phyloP scores from a whole-genome alignment of 73 alveolate genomes.

The Tetrahymena malaccensis region DNA sequence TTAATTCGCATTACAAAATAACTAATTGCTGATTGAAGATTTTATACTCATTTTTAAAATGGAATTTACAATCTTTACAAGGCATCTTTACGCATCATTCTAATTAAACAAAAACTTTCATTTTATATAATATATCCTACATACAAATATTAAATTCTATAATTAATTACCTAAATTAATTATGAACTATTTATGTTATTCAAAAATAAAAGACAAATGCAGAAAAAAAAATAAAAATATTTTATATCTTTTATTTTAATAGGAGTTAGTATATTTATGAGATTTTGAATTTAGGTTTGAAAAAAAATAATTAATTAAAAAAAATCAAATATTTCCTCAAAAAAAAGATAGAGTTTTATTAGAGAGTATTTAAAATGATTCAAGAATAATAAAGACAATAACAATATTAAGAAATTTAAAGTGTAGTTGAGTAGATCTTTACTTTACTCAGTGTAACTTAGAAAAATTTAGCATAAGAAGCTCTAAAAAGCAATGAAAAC shows the following conservation, averaged over 20 bases:
- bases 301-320: too few species aligned
- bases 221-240: too few species aligned
- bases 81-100: background rate
- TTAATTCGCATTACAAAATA: background rate
- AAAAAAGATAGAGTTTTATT: too few species aligned
- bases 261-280: too few species aligned
- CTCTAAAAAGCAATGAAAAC: background rate
- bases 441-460: background rate
- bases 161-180: too few species aligned
- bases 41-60: background rate
- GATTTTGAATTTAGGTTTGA: too few species aligned
- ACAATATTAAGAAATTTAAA: background rate
- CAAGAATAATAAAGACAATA: background rate
- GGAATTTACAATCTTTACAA: background rate
- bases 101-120: too few species aligned
- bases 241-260: too few species aligned
- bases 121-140: too few species aligned
- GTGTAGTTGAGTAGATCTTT: background rate
- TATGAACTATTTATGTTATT: too few species aligned
- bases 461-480: background rate
- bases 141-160: too few species aligned
- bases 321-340: background rate
- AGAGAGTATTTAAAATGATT: background rate
- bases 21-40: background rate
- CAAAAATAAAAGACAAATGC: too few species aligned